These are phyloP conservation scores for Coffea humblotiana DNA, from an alignment of 305 asterid species.

Conservation along the genomic window DNA sequence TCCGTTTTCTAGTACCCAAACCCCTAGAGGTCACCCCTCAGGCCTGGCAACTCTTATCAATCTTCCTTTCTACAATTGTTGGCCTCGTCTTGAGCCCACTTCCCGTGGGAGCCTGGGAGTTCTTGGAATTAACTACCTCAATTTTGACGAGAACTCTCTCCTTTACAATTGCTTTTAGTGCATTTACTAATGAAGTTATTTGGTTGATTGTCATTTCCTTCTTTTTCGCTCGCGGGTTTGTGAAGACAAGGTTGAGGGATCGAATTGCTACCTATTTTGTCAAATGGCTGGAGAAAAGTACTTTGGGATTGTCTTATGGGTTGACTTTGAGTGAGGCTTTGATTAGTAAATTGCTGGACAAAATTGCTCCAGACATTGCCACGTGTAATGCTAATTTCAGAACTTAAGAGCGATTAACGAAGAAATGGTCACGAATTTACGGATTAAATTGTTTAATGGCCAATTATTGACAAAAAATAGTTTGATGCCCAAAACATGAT, in stretches of 20 bases:
- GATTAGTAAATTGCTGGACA: constrained; percentile 27
- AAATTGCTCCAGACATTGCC: too few species aligned
- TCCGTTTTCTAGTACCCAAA: constrained; percentile 68
- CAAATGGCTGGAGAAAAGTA: constrained; percentile 89
- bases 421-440: too few species aligned
- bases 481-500: too few species aligned
- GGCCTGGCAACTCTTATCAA: constrained; percentile 91
- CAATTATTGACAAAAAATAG: too few species aligned
- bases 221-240: constrained; percentile 91
- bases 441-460: too few species aligned
- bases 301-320: constrained; percentile 91
- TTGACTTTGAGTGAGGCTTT: constrained; percentile 87
- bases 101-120: constrained; percentile 97
- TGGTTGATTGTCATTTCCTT: constrained; percentile 93
- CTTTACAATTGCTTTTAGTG: constrained; percentile 71
- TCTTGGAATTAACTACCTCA: constrained; percentile 73
- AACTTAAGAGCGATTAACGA: too few species aligned
- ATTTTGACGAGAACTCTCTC: constrained; percentile 64
- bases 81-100: constrained; percentile 87
- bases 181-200: constrained; percentile 87
- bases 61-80: constrained; percentile 85
- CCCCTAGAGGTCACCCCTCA: constrained; percentile 76
- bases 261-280: constrained; percentile 90
- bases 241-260: constrained; percentile 86
- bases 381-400: too few species aligned